Percentiles rank a stretch among this genome's conserved stretches.
Evolutionary conservation across 139 green algal species (phyloP).

Genomic region (Chlorella sp.): DNA sequence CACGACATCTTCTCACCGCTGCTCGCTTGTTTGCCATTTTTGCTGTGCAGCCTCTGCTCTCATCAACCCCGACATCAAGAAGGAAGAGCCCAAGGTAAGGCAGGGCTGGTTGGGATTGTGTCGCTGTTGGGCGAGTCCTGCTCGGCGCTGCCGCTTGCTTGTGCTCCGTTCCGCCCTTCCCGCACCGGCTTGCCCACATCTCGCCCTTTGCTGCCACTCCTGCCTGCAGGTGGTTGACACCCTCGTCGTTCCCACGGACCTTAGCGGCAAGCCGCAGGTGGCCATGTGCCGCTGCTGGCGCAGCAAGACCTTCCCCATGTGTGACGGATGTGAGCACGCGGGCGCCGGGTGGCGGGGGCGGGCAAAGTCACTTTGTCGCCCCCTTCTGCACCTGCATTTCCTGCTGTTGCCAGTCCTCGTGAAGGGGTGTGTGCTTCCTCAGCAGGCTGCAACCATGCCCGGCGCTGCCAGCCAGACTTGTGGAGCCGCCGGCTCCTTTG

Average conservation of each 20-base stretch:
- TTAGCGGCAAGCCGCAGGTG: conserved; percentile 3
- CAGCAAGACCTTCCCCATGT: conserved; percentile 66
- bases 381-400: neutral
- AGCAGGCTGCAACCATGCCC: no score
- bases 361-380: neutral
- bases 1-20: neutral
- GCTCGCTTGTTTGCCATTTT: neutral
- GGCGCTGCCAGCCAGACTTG: no score
- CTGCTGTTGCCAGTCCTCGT: neutral
- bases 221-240: conserved; percentile 25
- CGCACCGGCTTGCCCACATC: neutral
- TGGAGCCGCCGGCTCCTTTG: neutral
- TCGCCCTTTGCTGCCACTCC: neutral
- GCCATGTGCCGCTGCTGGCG: conserved; percentile 33
- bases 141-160: neutral
- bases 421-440: neutral
- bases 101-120: neutral
- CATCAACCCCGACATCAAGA: conserved; percentile 31
- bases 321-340: conserved; percentile 54
- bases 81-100: neutral
- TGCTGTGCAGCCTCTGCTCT: neutral
- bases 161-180: no score
- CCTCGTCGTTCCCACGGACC: neutral
- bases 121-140: neutral
- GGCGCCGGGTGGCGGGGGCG: no score